Evolutionary conservation across 2,329 filamentous ascomycete species (phyloP), one percentile per base, ranked within the genome.

Genomic region (Chaetomiaceae sp.): DNA sequence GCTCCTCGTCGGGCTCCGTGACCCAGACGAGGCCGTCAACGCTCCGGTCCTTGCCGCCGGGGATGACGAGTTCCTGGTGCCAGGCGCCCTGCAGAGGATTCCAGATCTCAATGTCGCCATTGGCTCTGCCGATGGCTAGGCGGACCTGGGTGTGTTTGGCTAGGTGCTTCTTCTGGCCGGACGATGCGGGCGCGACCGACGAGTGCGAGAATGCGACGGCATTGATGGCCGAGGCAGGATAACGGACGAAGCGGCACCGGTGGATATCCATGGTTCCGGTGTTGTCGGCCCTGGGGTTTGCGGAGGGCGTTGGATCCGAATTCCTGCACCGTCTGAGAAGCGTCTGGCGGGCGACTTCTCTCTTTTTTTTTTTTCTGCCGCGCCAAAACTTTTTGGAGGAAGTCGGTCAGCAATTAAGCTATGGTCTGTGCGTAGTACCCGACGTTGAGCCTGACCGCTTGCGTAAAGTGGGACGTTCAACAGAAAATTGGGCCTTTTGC

Each of bases 91-190:
- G 82, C 50, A 85, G 74, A 3, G 92, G 91, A 69, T 96, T 96
- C 94, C 94, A 99, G 60, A 99, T 91, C 73, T 99, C 94, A 63
- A 99, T 94, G 66, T 96, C 89, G 63, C 94, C 94, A 69, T 97
- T 96, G 54, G 89, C 88, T 61, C 94, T 86, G 56, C 94, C 94
- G 64, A 99, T 82, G 2, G 94, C 94, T 51, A 97, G 81, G 62
- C 91, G 84, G 51, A 90, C 79, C 48, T 79, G 83, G 57, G 77
- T 81, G 20, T 79, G 77, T 63, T 71, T 79, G 63, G 68, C 76
- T 68, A 69, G 73, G 59, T 73, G 70, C 56, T 77, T 73, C 61
- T 71, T 71, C 47, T 72, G 59, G n/a, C n/a, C n/a, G 56, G 71
- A 46, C 69, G 74, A n/a, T 71, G 76, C 55, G 20, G 65, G 74